Percentiles rank a stretch among this genome's conserved stretches.
phyloP scores from a whole-genome alignment of 768 basidiomycete genomes.

The Sistotremastrum niveocremeum region DNA sequence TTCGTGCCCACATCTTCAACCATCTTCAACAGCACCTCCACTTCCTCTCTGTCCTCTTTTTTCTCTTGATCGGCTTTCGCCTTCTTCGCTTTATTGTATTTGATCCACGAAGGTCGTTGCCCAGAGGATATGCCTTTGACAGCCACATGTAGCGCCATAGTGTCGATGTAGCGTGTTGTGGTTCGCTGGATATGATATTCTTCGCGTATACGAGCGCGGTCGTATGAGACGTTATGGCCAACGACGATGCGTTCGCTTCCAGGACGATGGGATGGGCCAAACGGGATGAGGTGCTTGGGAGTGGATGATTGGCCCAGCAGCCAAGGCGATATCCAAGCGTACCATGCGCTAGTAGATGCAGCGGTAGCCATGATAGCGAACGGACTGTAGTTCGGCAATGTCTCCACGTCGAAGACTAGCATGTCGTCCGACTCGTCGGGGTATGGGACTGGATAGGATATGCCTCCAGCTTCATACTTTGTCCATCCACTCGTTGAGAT shows the following conservation, averaged over 20 bases:
- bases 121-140: conserved; percentile 89
- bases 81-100: conserved; percentile 61
- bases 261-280: conserved; percentile 40
- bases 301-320: conserved; percentile 49
- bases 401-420: conserved; percentile 91
- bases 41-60: conserved; percentile 38
- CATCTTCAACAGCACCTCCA: conserved; percentile 44
- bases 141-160: conserved; percentile 89
- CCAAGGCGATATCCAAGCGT: conserved; percentile 95
- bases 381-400: conserved; percentile 68
- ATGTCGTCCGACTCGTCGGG: conserved; percentile 53
- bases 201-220: conserved; percentile 67
- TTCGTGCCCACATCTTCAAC: conserved; percentile 28
- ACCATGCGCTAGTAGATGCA: conserved; percentile 76
- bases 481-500: conserved; percentile 72
- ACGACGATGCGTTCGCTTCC: conserved; percentile 43
- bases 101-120: conserved; percentile 88
- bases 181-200: conserved; percentile 67
- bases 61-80: conserved; percentile 29
- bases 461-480: conserved; percentile 58
- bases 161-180: conserved; percentile 77
- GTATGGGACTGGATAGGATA: conserved; percentile 56
- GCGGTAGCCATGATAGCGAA: conserved; percentile 86
- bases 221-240: conserved; percentile 94
- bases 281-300: conserved; percentile 53